Conservation (phyloP, 768 basidiomycete species). For the Lepiota venenata region DNA sequence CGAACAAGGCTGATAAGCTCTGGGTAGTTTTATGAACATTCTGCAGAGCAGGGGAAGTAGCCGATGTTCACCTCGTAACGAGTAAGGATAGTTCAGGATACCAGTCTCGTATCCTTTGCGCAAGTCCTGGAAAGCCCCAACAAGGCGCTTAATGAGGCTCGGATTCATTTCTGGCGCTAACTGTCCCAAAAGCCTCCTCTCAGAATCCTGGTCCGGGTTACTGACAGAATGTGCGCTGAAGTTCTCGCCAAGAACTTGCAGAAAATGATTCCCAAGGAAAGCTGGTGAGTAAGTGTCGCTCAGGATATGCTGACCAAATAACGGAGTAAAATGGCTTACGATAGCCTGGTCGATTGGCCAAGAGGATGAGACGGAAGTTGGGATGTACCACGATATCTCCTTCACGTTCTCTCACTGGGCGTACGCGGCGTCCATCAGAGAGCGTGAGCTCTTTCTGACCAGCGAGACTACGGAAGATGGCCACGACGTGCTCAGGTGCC, state of each 20-base stretch:
- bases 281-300: constrained; percentile 29
- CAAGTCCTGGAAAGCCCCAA: constrained; percentile 63
- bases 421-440: constrained; percentile 59
- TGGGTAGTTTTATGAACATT: constrained; percentile 17
- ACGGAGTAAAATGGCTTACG: constrained; percentile 36
- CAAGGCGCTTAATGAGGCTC: constrained; percentile 51
- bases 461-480: constrained; percentile 66
- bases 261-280: constrained; percentile 71
- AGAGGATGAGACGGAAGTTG: constrained; percentile 57
- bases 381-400: constrained; percentile 60
- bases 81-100: constrained; percentile 62
- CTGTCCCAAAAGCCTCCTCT: constrained; percentile 53
- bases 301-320: background rate
- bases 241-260: constrained; percentile 68
- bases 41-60: background rate
- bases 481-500: constrained; percentile 70
- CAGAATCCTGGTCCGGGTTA: constrained; percentile 67
- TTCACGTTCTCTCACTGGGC: constrained; percentile 40
- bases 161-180: constrained; percentile 58
- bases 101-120: constrained; percentile 56
- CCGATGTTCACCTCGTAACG: constrained; percentile 48
- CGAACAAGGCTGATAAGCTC: constrained; percentile 65
- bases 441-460: constrained; percentile 63
- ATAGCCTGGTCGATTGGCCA: constrained; percentile 70
- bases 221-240: constrained; percentile 65